Evolutionary conservation across 129 eudicot genomes (phyloP).

Genomic region (Deinandra increscens): DNA sequence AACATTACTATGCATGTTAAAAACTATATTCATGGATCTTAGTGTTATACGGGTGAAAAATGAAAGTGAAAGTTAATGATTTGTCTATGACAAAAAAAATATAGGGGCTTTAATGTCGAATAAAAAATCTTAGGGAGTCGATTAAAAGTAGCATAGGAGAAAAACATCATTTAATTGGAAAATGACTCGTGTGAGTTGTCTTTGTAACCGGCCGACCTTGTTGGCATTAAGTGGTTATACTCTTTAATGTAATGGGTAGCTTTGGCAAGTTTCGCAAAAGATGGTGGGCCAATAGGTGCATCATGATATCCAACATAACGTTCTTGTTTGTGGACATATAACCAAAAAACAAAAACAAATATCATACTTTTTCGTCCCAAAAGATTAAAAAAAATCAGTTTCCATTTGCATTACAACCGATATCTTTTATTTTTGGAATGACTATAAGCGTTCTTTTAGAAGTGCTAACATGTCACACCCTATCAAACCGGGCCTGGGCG

Average conservation of each 20-base stretch:
- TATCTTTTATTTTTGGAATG: neutral
- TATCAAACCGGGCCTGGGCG: too few relatives aligned
- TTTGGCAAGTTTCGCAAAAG: slow-evolving; percentile 22
- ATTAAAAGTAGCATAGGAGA: neutral
- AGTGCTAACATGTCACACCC: too few relatives aligned
- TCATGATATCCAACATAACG: slow-evolving; percentile 27
- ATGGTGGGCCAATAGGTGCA: slow-evolving; percentile 23
- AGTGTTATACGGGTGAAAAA: too few relatives aligned
- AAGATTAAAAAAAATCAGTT: neutral
- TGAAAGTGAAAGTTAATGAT: too few relatives aligned
- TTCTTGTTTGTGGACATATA: slow-evolving; percentile 8
- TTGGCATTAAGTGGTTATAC: slow-evolving; percentile 23
- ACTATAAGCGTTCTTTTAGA: neutral
- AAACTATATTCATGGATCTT: too few relatives aligned
- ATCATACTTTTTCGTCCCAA: neutral
- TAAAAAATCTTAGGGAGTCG: neutral
- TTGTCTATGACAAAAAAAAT: too few relatives aligned
- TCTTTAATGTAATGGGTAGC: slow-evolving; percentile 17
- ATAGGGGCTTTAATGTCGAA: neutral
- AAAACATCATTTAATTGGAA: slow-evolving; percentile 24
- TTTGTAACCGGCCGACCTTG: slow-evolving; percentile 32
- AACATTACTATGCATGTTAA: too few relatives aligned
- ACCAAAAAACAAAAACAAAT: too few relatives aligned
- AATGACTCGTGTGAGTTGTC: slow-evolving; percentile 30
- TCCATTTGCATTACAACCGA: too few relatives aligned